phyloP scores from a whole-genome alignment of 208 protist genomes.

The Trypanosoma mega region DNA sequence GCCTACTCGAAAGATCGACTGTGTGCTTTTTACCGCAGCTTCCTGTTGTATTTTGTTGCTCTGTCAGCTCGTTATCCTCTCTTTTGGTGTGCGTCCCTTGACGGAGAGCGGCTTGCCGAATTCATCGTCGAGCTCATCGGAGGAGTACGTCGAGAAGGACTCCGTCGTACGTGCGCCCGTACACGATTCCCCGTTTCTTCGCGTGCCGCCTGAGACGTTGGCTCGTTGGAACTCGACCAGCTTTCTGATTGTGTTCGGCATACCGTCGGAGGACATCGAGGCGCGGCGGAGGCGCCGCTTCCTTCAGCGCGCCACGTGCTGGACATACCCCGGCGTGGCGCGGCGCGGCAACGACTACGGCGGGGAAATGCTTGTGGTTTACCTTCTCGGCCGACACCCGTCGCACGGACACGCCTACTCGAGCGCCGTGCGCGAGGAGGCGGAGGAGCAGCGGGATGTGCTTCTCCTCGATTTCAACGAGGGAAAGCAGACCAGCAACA shows the following conservation, averaged over 20 bases:
- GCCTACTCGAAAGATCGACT: no score
- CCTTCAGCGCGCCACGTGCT: constrained; percentile 44
- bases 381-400: constrained; percentile 10
- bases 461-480: constrained; percentile 23
- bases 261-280: constrained; percentile 39
- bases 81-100: no score
- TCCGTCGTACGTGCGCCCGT: no score
- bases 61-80: no score
- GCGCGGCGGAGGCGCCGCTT: constrained; percentile 22
- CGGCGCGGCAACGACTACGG: constrained; percentile 29
- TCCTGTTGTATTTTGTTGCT: no score
- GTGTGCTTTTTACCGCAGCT: no score
- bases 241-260: constrained; percentile 41
- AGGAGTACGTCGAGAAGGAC: no score
- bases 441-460: constrained; percentile 31
- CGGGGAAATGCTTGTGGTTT: constrained; percentile 34
- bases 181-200: no score
- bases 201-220: no score
- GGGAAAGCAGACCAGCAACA: background rate
- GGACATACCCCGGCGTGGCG: constrained; percentile 38
- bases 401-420: constrained; percentile 24
- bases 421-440: constrained; percentile 36
- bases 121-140: no score
- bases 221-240: background rate
- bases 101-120: no score